Conservation (phyloP, 805 yeast genomes). For the Monosporozyma aquatica region DNA sequence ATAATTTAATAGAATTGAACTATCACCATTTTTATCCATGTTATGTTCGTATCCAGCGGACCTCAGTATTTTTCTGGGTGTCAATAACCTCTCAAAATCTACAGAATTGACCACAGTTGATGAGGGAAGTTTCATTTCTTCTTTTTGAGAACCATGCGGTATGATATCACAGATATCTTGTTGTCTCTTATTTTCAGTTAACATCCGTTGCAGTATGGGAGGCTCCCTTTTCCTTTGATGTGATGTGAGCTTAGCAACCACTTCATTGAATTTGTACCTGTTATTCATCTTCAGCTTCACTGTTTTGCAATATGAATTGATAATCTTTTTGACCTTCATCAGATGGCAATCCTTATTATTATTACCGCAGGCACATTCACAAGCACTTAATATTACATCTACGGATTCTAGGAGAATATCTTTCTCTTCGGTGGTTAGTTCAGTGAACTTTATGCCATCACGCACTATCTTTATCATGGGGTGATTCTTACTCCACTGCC, state of each 20-base stretch:
- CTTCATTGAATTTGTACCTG: constrained; percentile 32
- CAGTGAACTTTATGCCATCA: constrained; percentile 42
- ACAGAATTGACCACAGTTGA: too few species aligned
- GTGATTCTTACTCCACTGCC: constrained; percentile 83
- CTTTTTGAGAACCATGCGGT: too few species aligned
- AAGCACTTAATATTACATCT: constrained; percentile 51
- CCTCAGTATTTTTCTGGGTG: background rate
- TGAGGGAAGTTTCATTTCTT: too few species aligned
- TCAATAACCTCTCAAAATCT: background rate
- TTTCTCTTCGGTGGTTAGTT: constrained; percentile 44
- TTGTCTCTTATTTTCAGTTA: constrained; percentile 6
- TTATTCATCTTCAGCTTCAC: constrained; percentile 35
- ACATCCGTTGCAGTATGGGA: constrained; percentile 17
- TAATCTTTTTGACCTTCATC: constrained; percentile 51
- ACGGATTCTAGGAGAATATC: constrained; percentile 49
- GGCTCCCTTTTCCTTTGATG: constrained; percentile 24
- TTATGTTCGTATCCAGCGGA: too few species aligned
- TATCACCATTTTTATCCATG: constrained; percentile 3
- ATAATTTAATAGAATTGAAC: constrained; percentile 7
- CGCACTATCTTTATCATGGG: constrained; percentile 53
- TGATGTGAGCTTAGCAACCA: constrained; percentile 24
- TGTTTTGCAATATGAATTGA: constrained; percentile 50
- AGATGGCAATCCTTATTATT: constrained; percentile 46
- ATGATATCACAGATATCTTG: constrained; percentile 4
- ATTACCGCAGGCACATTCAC: constrained; percentile 49